phyloP scores from a whole-genome alignment of 257 asterid species.

The Ligustrum vulgare region DNA sequence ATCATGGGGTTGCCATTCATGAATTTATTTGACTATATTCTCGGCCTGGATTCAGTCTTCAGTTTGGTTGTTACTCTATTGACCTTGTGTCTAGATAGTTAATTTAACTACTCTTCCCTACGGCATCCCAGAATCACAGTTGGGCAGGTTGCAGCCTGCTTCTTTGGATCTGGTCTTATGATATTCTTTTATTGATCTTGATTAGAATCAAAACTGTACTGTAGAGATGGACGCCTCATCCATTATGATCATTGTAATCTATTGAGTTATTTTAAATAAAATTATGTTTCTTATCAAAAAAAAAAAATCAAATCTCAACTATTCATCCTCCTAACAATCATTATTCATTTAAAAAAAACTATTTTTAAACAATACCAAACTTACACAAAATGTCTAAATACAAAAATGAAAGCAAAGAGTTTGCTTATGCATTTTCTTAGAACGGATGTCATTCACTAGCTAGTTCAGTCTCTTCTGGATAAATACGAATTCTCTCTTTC shows the following conservation, averaged over 20 bases:
- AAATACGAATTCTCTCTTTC: not conserved
- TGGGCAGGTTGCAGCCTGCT: not conserved
- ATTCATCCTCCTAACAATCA: too few relatives aligned
- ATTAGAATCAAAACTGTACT: too few relatives aligned
- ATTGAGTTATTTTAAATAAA: too few relatives aligned
- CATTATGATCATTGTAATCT: too few relatives aligned
- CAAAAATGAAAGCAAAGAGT: not conserved
- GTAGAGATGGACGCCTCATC: too few relatives aligned
- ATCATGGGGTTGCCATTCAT: not conserved
- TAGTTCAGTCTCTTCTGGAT: not conserved
- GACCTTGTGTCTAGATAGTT: not conserved
- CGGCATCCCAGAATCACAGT: not conserved
- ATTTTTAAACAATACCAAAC: too few relatives aligned
- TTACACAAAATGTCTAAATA: not conserved
- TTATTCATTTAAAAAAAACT: too few relatives aligned
- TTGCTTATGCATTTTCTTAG: not conserved
- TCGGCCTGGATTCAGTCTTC: not conserved
- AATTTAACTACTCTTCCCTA: not conserved
- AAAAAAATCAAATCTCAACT: too few relatives aligned
- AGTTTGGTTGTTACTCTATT: not conserved
- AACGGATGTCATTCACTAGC: constrained; percentile 1
- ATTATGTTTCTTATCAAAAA: too few relatives aligned
- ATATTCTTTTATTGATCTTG: too few relatives aligned
- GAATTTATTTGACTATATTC: constrained; percentile 7
- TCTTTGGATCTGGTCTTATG: constrained; percentile 10